Base-by-base conservation (phyloP, 495 filamentous ascomycete species). In the Neurospora sublineolata region DNA sequence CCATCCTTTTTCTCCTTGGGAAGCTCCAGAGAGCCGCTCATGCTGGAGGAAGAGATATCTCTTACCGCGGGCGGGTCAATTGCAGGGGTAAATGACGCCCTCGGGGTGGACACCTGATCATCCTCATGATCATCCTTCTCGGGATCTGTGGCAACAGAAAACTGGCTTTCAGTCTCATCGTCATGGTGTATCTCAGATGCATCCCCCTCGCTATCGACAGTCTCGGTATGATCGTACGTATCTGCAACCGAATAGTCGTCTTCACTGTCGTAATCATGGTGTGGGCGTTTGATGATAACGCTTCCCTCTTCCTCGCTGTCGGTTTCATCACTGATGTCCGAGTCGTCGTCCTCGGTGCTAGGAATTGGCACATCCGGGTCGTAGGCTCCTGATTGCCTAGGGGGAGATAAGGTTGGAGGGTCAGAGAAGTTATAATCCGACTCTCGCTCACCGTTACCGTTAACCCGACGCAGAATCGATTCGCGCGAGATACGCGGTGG, bases 321-420 rank as follows among this genome's bases (percentile, higher is more conserved):
- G 67, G 86, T 79, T n/a, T 86, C 83, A 68, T 89, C 85, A 68
- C 83, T 83, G 30, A 85, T 77, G 4, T 76, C 69, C 23, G 84
- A 79, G 27, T 83, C 81, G 10, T 39, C 38, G 75, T 81, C 79
- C 75, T 92, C 86, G 42, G 90, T 86, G 68, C 91, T 94, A 30
- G 92, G 93, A 76, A 97, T 91, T 0, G 94, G 91, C 69, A 92
- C 85, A 79, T 97, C 94, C 1, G 93, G 94, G 79, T 97, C 94
- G 70, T 93, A 81, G 52, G 52, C 27, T 18, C 12, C 52, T 18
- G 27, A 36, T 73, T 82, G 71, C 70, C 82, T 68, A 79, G 81
- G 73, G 20, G 83, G 83, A 70, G 84, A 82, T 30, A 86, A 83
- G 73, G 87, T 88, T 2, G 86, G 84, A 0, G 86, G 79, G 9